Conservation (phyloP, 2,329 filamentous ascomycete genomes). For the Scedosporium apiospermum region DNA sequence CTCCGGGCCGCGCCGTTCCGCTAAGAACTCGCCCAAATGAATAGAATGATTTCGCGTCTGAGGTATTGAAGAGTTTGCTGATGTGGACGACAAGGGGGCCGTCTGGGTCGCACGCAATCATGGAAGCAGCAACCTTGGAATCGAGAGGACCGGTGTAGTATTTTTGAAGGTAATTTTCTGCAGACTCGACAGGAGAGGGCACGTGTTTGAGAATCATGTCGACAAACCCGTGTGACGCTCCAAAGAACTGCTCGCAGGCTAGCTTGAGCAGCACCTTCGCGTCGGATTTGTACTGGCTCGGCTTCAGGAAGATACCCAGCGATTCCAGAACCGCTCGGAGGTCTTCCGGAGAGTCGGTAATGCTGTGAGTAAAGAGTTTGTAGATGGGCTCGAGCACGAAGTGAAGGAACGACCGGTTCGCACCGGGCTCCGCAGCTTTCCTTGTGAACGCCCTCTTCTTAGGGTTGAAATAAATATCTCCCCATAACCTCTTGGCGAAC, state of each 20-base stretch:
- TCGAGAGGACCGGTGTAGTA: constrained; percentile 91
- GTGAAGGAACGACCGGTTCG: constrained; percentile 82
- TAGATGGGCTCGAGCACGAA: constrained; percentile 96
- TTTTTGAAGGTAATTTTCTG: constrained; percentile 65
- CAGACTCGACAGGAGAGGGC: constrained; percentile 74
- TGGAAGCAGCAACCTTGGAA: constrained; percentile 67
- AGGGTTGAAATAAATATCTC: constrained; percentile 94
- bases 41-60: constrained; percentile 84
- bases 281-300: constrained; percentile 83
- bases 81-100: constrained; percentile 87
- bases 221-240: constrained; percentile 78
- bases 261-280: constrained; percentile 80
- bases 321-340: constrained; percentile 68
- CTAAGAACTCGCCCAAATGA: constrained; percentile 89
- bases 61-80: constrained; percentile 85
- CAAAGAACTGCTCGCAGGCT: constrained; percentile 94
- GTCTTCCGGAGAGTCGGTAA: constrained; percentile 81
- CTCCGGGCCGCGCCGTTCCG: constrained; percentile 73
- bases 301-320: constrained; percentile 80
- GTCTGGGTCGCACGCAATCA: constrained; percentile 76
- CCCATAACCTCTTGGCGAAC: constrained; percentile 83
- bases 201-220: constrained; percentile 91
- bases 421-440: constrained; percentile 70
- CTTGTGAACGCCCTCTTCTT: constrained; percentile 83
- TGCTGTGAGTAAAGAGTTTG: constrained; percentile 91